Evolutionary conservation across 1,139 yeast genomes (phyloP).

Genomic region (Nakaseomyces uthaithaninus): DNA sequence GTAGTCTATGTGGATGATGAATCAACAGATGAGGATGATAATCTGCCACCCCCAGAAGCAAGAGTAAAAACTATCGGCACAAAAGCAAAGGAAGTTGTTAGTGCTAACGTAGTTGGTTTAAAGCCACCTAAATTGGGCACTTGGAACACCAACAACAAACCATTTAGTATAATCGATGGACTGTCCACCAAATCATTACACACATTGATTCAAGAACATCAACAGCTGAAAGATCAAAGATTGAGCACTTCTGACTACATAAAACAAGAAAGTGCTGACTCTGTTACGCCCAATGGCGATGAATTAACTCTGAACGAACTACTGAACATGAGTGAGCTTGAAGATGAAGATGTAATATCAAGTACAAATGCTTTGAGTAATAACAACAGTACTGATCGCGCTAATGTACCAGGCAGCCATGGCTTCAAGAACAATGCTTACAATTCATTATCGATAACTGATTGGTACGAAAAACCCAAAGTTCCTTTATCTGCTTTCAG

Average conservation of each 20-base stretch:
- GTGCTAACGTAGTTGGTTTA: conserved; percentile 75
- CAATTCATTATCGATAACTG: conserved; percentile 9
- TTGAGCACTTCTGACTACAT: conserved; percentile 8
- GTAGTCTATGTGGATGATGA: conserved; percentile 47
- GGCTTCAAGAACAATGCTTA: conserved; percentile 13
- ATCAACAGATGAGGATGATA: conserved; percentile 83
- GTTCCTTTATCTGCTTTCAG: conserved; percentile 87
- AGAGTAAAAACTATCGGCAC: conserved; percentile 52
- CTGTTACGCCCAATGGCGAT: conserved; percentile 35
- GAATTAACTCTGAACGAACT: conserved; percentile 79
- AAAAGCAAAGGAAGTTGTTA: conserved; percentile 76
- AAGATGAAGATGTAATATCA: conserved; percentile 47
- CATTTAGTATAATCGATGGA: conserved; percentile 92
- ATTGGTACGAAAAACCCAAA: conserved; percentile 42
- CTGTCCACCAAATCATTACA: conserved; percentile 72
- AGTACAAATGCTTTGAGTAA: conserved; percentile 5
- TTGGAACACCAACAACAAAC: conserved; percentile 80
- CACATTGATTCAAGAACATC: conserved; percentile 33
- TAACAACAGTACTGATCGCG: not conserved
- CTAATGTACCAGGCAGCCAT: not conserved
- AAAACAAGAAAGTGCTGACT: conserved; percentile 13
- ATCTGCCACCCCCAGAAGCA: conserved; percentile 59
- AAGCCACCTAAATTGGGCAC: conserved; percentile 90
- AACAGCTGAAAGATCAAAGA: conserved; percentile 24
- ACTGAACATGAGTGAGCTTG: conserved; percentile 79